Conservation (phyloP, 73 alveolate genomes). For the Blepharisma japonicum region DNA sequence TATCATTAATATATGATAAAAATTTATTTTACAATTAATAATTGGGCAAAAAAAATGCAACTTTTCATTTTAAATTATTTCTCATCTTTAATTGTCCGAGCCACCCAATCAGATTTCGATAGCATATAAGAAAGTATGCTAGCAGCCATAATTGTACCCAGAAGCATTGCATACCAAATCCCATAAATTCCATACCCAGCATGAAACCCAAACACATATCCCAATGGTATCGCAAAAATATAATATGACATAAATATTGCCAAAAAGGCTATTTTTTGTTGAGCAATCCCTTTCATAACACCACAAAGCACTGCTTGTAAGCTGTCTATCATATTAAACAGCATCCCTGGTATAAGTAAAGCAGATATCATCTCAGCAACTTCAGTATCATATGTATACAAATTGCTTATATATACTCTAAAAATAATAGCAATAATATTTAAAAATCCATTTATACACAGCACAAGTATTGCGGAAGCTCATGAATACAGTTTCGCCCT, state of each 20-base stretch:
- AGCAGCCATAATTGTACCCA: too few species aligned
- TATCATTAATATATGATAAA: too few species aligned
- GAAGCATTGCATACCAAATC: too few species aligned
- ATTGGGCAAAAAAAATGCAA: too few species aligned
- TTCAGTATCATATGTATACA: constrained; percentile 26
- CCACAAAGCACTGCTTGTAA: constrained; percentile 31
- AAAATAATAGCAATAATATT: background rate
- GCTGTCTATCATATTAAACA: constrained; percentile 22
- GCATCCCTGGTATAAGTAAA: background rate
- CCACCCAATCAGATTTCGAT: too few species aligned
- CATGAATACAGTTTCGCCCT: constrained; percentile 19
- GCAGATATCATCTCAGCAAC: background rate
- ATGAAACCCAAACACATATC: too few species aligned
- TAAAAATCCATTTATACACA: background rate
- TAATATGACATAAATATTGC: background rate
- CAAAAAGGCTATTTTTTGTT: constrained; percentile 14
- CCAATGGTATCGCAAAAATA: background rate
- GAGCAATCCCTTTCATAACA: constrained; percentile 39
- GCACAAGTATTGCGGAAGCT: too few species aligned
- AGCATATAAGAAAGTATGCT: too few species aligned
- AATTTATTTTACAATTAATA: too few species aligned
- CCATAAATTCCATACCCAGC: too few species aligned
- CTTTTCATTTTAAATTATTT: too few species aligned
- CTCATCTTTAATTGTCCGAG: too few species aligned
- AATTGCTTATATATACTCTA: background rate